Evolutionary conservation across 2,329 filamentous ascomycete genomes (phyloP).

Genomic region (Hymenoscyphus linearis): DNA sequence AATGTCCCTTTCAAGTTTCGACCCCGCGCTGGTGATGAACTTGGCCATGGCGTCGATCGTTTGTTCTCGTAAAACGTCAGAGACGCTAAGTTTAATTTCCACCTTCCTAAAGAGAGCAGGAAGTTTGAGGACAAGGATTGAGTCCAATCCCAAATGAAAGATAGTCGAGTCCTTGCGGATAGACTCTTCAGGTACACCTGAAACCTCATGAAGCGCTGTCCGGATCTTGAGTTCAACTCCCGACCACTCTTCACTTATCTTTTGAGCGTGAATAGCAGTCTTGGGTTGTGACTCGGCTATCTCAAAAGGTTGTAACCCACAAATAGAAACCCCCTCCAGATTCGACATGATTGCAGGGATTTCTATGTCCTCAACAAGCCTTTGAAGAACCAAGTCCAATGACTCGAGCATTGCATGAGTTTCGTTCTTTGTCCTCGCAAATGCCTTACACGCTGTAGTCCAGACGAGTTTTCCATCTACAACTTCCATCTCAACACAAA

Average conservation of each 20-base stretch:
- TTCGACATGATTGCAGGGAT: conserved; percentile 50
- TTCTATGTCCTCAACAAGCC: conserved; percentile 47
- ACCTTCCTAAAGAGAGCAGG: conserved; percentile 62
- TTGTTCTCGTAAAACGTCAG: conserved; percentile 62
- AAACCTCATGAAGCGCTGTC: conserved; percentile 49
- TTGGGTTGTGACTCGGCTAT: neutral
- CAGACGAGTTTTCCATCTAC: conserved; percentile 53
- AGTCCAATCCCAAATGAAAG: conserved; percentile 84
- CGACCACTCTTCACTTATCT: conserved; percentile 32
- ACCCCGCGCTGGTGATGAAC: conserved; percentile 22
- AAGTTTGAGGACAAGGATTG: conserved; percentile 85
- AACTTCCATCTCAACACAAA: conserved; percentile 77
- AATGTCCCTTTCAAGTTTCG: conserved; percentile 32
- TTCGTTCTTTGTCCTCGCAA: conserved; percentile 43
- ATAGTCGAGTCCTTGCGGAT: conserved; percentile 61
- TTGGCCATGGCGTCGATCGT: conserved; percentile 61
- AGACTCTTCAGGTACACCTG: conserved; percentile 50
- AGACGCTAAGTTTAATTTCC: conserved; percentile 59
- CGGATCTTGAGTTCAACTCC: conserved; percentile 36
- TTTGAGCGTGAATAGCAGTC: neutral
- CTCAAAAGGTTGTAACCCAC: conserved; percentile 49
- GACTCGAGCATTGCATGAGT: conserved; percentile 47
- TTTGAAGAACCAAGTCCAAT: conserved; percentile 54
- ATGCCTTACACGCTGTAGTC: conserved; percentile 64
- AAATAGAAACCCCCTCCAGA: conserved; percentile 53